A percentile compares a stretch with the other conserved stretches of the same genome.
These are phyloP conservation scores for Rubia yunnanensis DNA, from an alignment of 257 asterid species.

Conservation along the genomic window DNA sequence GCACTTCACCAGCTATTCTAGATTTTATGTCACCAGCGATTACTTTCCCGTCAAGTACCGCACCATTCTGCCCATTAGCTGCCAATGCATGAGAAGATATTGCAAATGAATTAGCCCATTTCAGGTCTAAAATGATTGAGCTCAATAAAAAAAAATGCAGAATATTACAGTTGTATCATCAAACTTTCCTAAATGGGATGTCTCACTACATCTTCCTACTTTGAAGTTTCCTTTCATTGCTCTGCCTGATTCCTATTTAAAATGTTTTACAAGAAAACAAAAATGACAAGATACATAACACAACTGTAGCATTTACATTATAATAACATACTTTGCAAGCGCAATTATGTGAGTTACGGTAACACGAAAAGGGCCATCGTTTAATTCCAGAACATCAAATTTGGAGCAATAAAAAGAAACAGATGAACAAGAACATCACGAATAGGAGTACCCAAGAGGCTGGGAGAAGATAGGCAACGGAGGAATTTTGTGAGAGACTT, in stretches of 20 bases:
- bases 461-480: background rate
- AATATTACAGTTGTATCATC: too few species aligned
- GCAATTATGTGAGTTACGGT: background rate
- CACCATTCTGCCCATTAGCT: slow-evolving; percentile 9
- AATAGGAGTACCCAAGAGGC: background rate
- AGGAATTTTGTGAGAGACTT: background rate
- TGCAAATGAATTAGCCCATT: background rate
- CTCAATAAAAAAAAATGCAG: background rate
- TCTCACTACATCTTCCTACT: too few species aligned
- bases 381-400: background rate
- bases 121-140: background rate
- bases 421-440: background rate
- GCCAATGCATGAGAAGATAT: background rate
- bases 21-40: slow-evolving; percentile 17
- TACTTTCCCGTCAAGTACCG: slow-evolving; percentile 12
- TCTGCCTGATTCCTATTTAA: too few species aligned
- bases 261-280: too few species aligned
- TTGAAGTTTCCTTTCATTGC: too few species aligned
- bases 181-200: too few species aligned
- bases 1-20: slow-evolving; percentile 17
- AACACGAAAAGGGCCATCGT: background rate
- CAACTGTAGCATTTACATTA: background rate
- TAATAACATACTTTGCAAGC: background rate
- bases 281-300: too few species aligned
- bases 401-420: background rate